Evolutionary conservation across 176 grass and related monocot genomes (phyloP).

Genomic region (Cenchrus fungigraminus): DNA sequence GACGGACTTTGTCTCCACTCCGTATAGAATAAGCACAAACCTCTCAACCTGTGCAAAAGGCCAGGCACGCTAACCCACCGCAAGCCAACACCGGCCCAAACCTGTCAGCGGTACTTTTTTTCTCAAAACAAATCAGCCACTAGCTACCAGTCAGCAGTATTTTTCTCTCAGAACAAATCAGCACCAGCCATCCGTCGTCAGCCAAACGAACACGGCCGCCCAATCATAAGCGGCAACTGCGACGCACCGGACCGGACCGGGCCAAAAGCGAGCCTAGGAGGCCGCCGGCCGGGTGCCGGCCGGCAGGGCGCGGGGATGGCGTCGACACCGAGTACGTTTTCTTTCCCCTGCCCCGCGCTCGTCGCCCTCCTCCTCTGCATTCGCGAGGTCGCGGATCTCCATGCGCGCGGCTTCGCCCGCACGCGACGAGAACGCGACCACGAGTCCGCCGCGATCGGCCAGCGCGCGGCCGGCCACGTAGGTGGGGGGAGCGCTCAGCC

Average conservation of each 20-base stretch:
- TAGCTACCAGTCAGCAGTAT: too few relatives aligned
- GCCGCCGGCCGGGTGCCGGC: neutral
- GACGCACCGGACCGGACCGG: neutral
- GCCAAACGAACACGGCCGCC: too few relatives aligned
- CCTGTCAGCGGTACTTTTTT: too few relatives aligned
- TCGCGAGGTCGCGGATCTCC: conserved; percentile 41
- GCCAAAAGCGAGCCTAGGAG: conserved; percentile 21
- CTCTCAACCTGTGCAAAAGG: conserved; percentile 11
- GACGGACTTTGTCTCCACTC: neutral
- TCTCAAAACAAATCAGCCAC: too few relatives aligned
- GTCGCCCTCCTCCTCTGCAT: neutral
- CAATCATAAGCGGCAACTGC: neutral
- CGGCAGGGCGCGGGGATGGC: neutral
- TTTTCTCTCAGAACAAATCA: too few relatives aligned
- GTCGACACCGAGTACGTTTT: neutral
- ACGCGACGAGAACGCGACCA: conserved; percentile 25
- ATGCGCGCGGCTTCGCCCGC: conserved; percentile 31
- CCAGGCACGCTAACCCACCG: conserved; percentile 14
- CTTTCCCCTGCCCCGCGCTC: neutral
- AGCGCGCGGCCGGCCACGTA: conserved; percentile 29
- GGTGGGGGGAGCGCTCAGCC: neutral
- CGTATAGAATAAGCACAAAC: neutral
- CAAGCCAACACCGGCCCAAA: neutral
- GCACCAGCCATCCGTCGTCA: too few relatives aligned
- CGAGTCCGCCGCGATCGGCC: neutral